Evolutionary conservation across 345 rosid genomes (phyloP).

Genomic region (Eucalyptus pauciflora): DNA sequence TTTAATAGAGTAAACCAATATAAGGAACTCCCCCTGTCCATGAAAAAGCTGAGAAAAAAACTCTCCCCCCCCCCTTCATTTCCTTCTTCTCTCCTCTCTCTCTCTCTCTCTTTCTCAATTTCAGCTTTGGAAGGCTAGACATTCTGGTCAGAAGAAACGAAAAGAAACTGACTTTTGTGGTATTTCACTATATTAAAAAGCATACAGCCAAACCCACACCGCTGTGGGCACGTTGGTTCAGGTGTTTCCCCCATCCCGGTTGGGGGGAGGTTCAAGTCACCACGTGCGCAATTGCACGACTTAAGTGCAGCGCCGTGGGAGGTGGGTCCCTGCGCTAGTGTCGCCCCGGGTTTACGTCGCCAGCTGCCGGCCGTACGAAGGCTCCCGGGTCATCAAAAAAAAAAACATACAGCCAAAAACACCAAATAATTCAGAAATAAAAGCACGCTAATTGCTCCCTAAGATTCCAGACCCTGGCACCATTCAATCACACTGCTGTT

Average conservation of each 20-base stretch:
- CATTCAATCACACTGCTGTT: background rate
- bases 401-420: background rate
- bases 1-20: background rate
- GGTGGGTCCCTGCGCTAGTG: accelerated
- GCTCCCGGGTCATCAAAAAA: too few relatives aligned
- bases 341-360: accelerated
- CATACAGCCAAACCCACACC: background rate
- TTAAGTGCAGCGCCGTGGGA: too few relatives aligned
- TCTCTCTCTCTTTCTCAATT: background rate
- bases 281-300: accelerated
- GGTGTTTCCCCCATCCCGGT: accelerated
- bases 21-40: background rate
- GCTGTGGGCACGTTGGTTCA: accelerated
- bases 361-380: accelerated
- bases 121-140: background rate
- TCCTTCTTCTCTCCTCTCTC: background rate
- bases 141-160: background rate
- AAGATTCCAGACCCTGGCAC: background rate
- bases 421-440: background rate
- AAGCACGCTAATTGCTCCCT: background rate
- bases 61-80: too few relatives aligned
- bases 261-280: accelerated
- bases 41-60: background rate
- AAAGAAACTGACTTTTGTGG: background rate
- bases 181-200: background rate